Evolutionary conservation across 257 asterid genomes (phyloP), one percentile per base, ranked within the genome.

Genomic region (Petunia axillaris): DNA sequence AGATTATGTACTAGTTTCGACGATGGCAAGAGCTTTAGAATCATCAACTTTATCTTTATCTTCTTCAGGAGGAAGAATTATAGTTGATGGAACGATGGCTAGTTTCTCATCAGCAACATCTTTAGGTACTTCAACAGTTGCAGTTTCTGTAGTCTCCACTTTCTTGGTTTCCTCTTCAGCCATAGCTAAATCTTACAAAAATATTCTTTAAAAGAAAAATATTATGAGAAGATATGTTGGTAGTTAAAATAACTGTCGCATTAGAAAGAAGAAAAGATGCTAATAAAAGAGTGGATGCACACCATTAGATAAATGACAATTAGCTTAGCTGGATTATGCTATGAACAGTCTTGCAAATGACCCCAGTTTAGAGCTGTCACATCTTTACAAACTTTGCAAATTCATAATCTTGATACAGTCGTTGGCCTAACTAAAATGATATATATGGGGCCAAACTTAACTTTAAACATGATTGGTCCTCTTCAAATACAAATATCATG

Each of bases 21-120:
- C 91, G 37, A 88, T n/a, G 79, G 76, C 94, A 35, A 96, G 89
- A 83, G 98, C 95, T 85, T 96, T 88, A 86, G 84, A 65, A 6
- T 93, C 97, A 60, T 92, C 93, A 15, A 89, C 76, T 74, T 46
- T 78, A n/a, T 63, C 75, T 25, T 58, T 50, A 13, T 7, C 25
- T 41, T 77, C 95, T 66, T 85, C 90, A 4, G 81, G 75, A 25
- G 88, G 89, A 71, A 59, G 60, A 68, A 85, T 85, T 1, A 78
- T 75, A 8, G 84, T 63, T 38, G 78, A 50, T 7, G 91, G 89
- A 37, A 87, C 37, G 6, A 95, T 82, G 10, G 91, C 48, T 83
- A 25, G 25, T 25, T 93, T 92, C 91, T 93, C 99, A 87, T 90
- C 95, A 0, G 90, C 73, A 1, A 43, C 75, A 68, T 16, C 40